Evolutionary conservation across 1,284 basidiomycete genomes (phyloP), one percentile per base, ranked within the genome.

Genomic region (Ganoderma boninense): DNA sequence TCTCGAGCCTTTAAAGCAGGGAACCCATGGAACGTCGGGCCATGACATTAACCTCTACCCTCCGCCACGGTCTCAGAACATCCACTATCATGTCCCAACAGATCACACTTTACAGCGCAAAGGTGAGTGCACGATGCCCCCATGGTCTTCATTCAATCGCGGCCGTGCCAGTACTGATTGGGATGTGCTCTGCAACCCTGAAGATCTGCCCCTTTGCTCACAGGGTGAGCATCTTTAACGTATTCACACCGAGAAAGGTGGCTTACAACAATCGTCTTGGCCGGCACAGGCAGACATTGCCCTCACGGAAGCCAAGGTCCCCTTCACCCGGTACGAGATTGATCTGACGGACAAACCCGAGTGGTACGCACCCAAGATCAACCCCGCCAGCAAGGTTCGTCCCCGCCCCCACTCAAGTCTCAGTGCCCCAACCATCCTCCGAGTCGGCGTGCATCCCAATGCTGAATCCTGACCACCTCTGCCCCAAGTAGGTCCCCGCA

Each of bases 331-430:
- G 0, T 77, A 68, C 64, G 70, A 75, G 60, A 71, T 78, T 64
- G 71, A 77, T 62, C 66, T 77, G 32, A 40, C 46, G 74, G 80
- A 83, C 78, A 84, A 84, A 76, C 84, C 84, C 46, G 74, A 73
- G 62, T 80, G 90, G 90, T 91, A 89, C 77, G 84, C 86, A 0
- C 82, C 85, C 0, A 83, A 87, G 70, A 84, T 92, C 46, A 92
- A 92, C 79, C 87, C 87, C 1, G 89, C 87, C 1, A 85, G 86
- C 78, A 91, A 92, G 84, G 90, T 89, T 4, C 52, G 65, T 56
- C 20, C 46, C 16, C 4, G 29, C 4, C 29, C 29, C 29, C 29
- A 4, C 29, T 32, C 29, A 32, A 32, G 29, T 32, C 29, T 32
- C 29, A 32, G n/a, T n/a, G n/a, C 8, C 23, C 26, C 29, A 64